Evolutionary conservation across 257 asterid species (phyloP), one percentile per base, ranked within the genome.

Genomic region (Linderniella brevidens): DNA sequence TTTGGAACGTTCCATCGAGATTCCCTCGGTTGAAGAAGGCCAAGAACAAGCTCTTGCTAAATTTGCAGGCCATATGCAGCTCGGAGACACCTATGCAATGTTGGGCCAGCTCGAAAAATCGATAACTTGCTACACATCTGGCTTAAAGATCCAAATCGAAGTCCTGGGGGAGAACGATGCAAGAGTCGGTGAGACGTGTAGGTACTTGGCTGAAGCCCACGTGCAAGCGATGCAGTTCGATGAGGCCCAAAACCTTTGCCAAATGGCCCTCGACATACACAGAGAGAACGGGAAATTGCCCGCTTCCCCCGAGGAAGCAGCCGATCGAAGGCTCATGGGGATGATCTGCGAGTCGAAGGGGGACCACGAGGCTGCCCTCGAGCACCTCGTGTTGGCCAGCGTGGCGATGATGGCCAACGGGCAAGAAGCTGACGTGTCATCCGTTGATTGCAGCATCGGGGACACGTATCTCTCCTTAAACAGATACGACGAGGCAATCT

Each of bases 311-410:
- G 97, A 83, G 54, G 95, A 87, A 65, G 88, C 86, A 0, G 97
- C 97, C 0, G 95, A 80, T 53, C 56, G 92, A 68, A 74, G 88
- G 50, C 81, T 87, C 18, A 83, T 87, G 97, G 95, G 93, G 46
- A 72, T 83, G 69, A 83, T 83, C 48, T 80, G 78, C 53, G 88
- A 87, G 43, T 73, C 92, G 0, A 83, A 80, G 61, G 93, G 95
- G 4, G 81, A 87, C 32, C 95, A 83, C 32, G 97, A 87, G 55
- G 64, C 71, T 50, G 92, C 97, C 11, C 92, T 88, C 8, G 97
- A 88, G 69, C 95, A 88, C 68, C 82, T 88, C 20, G 97, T 88
- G 38, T 52, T 88, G 58, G 93, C 97, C 54, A 84, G 95, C 78
- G 80, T 83, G 93, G 74, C 95, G 11, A 80, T 87, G 95, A 92